These are phyloP conservation scores for Coprinellus micaceus DNA, from an alignment of 768 basidiomycete species.

Conservation along the genomic window DNA sequence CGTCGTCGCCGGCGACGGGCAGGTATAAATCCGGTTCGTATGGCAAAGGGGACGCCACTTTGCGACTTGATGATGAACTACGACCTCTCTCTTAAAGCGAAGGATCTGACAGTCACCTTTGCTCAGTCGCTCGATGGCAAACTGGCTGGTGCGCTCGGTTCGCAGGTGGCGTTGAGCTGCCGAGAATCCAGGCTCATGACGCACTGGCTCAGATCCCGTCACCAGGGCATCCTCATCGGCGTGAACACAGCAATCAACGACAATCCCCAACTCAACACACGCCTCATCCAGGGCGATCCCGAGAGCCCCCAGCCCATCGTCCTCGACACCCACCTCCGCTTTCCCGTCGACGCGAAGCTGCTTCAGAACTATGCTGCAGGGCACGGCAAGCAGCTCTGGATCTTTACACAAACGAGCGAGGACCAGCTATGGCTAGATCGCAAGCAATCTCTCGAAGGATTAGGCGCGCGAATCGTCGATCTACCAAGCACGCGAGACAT, in stretches of 20 bases:
- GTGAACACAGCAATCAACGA: conserved; percentile 89
- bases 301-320: conserved; percentile 65
- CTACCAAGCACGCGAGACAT: conserved; percentile 28
- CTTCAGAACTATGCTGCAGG: conserved; percentile 59
- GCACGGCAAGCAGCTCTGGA: conserved; percentile 66
- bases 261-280: conserved; percentile 87
- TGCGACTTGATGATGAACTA: conserved; percentile 2
- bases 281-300: conserved; percentile 45
- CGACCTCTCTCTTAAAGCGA: conserved; percentile 16
- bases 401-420: conserved; percentile 38
- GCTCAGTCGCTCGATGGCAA: conserved; percentile 85
- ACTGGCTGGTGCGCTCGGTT: conserved; percentile 73
- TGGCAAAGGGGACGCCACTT: background rate
- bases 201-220: conserved; percentile 91
- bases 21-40: background rate
- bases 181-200: conserved; percentile 89
- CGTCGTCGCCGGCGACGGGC: background rate
- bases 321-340: conserved; percentile 72
- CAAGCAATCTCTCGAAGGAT: conserved; percentile 46
- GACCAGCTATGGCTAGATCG: conserved; percentile 28
- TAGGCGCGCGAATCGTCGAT: conserved; percentile 65
- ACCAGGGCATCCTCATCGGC: conserved; percentile 90
- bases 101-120: conserved; percentile 73
- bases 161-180: conserved; percentile 81
- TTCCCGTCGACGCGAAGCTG: conserved; percentile 65